Conservation (phyloP, 129 eudicot species). For the Chrysanthemum seticuspe region DNA sequence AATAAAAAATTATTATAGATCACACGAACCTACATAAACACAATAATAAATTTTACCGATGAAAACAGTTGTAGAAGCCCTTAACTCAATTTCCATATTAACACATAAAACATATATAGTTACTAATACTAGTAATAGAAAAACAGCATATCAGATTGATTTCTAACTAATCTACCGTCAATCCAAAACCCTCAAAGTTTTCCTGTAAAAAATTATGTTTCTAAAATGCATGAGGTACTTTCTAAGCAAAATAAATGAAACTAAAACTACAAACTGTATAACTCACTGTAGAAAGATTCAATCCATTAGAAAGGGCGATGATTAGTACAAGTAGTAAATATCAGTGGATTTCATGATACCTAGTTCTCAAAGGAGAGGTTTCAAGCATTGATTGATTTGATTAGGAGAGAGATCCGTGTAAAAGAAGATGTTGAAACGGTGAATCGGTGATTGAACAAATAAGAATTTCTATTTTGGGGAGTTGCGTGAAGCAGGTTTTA, state of each 20-base stretch:
- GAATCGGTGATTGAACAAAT: background rate
- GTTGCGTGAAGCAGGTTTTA: background rate
- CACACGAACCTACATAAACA: background rate
- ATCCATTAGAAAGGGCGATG: background rate
- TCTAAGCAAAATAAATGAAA: background rate
- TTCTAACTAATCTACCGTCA: background rate
- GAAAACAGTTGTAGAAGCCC: background rate
- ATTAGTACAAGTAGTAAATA: background rate
- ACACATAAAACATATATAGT: background rate
- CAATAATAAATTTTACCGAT: background rate
- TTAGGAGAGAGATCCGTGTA: constrained; percentile 3
- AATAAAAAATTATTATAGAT: background rate
- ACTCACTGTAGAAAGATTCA: background rate
- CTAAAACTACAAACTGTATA: background rate
- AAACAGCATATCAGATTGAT: background rate
- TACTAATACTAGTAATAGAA: background rate
- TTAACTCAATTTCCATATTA: background rate
- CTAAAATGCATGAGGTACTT: background rate
- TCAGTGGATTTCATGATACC: background rate
- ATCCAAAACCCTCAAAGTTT: background rate
- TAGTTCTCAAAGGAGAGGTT: background rate
- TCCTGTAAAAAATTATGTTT: background rate
- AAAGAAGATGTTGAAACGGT: constrained; percentile 9
- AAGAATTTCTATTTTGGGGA: background rate
- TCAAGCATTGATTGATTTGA: background rate